Evolutionary conservation across 257 asterid species (phyloP).

Genomic region (Nicotiana noctiflora): DNA sequence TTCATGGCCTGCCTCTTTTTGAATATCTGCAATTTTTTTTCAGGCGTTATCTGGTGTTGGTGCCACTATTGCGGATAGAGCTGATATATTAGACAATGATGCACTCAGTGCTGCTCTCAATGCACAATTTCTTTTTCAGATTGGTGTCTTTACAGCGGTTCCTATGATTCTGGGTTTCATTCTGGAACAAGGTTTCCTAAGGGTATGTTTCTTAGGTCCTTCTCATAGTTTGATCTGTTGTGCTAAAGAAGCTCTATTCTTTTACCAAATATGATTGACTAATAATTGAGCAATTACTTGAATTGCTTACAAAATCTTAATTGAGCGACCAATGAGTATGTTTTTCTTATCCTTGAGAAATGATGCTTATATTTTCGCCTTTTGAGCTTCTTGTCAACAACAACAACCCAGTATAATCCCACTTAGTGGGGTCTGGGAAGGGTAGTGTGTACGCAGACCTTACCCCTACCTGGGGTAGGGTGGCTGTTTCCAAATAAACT

Average conservation of each 20-base stretch:
- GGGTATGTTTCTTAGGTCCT: conserved; percentile 42
- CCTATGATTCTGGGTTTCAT: conserved; percentile 94
- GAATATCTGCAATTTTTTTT: conserved; percentile 17
- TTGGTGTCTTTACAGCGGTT: conserved; percentile 85
- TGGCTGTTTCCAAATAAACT: too few relatives aligned
- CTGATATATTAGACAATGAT: conserved; percentile 45
- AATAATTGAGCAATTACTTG: background rate
- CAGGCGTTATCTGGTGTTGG: conserved; percentile 98
- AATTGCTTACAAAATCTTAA: background rate
- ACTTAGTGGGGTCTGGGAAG: too few relatives aligned
- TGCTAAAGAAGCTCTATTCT: background rate
- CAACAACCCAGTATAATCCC: too few relatives aligned
- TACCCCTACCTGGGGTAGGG: too few relatives aligned
- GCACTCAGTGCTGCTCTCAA: conserved; percentile 79
- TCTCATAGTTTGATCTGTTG: background rate
- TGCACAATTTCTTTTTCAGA: conserved; percentile 96
- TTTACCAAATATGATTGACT: background rate
- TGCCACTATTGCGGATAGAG: conserved; percentile 51
- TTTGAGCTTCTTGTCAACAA: background rate
- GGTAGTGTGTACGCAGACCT: too few relatives aligned
- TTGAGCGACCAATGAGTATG: background rate
- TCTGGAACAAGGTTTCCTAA: conserved; percentile 87
- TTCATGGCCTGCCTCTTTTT: background rate
- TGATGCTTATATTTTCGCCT: background rate
- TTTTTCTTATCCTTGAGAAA: background rate